Percentiles rank a stretch among this genome's conserved stretches.
phyloP scores from a whole-genome alignment of 768 basidiomycete species.

The Ramaria sp. region DNA sequence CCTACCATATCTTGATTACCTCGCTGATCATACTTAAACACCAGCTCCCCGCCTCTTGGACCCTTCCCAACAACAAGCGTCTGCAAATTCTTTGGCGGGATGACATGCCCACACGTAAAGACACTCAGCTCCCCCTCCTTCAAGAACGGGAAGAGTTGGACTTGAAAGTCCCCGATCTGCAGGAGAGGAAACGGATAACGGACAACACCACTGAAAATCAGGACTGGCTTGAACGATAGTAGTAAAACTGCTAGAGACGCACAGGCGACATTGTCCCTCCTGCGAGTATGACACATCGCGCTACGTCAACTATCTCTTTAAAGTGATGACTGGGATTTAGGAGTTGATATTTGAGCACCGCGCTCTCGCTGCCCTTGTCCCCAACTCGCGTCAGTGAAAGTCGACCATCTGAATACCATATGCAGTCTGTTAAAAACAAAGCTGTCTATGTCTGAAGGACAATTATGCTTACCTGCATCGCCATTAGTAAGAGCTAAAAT shows the following conservation, averaged over 20 bases:
- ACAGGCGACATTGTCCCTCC: conserved; percentile 99
- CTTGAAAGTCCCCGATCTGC: conserved; percentile 79
- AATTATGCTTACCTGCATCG: conserved; percentile 47
- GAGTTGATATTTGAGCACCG: conserved; percentile 82
- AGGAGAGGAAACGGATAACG: background rate
- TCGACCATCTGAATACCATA: conserved; percentile 51
- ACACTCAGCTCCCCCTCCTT: conserved; percentile 51
- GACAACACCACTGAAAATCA: background rate
- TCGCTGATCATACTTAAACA: conserved; percentile 74
- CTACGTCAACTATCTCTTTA: conserved; percentile 68
- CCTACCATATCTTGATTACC: conserved; percentile 54
- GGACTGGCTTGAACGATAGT: too few relatives aligned
- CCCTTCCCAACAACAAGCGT: conserved; percentile 67
- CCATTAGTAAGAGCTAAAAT: conserved; percentile 66
- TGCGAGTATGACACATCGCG: conserved; percentile 80
- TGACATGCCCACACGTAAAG: conserved; percentile 90
- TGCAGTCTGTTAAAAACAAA: background rate
- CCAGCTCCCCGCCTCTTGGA: conserved; percentile 60
- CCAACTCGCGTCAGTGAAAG: conserved; percentile 46
- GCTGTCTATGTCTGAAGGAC: background rate
- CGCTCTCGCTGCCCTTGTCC: conserved; percentile 27
- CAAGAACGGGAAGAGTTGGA: conserved; percentile 68
- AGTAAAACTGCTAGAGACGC: conserved; percentile 12
- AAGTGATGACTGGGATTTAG: conserved; percentile 88
- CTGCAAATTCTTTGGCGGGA: conserved; percentile 68